A percentile compares a stretch with the other conserved stretches of the same genome.
phyloP scores from a whole-genome alignment of 140 eudicot species.

The Erigeron philadelphicus region DNA sequence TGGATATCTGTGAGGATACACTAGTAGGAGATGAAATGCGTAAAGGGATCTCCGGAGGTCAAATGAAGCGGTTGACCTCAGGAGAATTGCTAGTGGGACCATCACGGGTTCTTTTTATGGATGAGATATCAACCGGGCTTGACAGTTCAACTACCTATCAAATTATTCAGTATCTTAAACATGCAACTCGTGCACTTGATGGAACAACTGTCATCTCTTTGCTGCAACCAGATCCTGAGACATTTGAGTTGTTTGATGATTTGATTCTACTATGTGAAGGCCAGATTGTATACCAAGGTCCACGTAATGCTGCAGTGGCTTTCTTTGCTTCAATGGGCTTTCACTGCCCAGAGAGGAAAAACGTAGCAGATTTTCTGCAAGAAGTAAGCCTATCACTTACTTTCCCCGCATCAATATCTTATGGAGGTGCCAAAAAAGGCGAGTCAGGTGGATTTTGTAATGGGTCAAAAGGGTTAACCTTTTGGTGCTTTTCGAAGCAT shows the following conservation, averaged over 20 bases:
- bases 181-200: conserved; percentile 62
- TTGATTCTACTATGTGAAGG: conserved; percentile 71
- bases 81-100: conserved; percentile 71
- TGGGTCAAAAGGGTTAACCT: not conserved
- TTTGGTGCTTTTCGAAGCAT: not conserved
- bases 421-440: conserved; percentile 4
- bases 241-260: conserved; percentile 80
- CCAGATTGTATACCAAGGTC: conserved; percentile 84
- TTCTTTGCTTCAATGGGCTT: conserved; percentile 79
- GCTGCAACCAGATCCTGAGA: conserved; percentile 84
- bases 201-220: conserved; percentile 71
- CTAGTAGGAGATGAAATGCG: conserved; percentile 86
- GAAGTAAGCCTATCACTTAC: conserved; percentile 45
- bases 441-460: not conserved
- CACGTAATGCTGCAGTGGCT: conserved; percentile 57
- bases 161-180: conserved; percentile 61
- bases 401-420: conserved; percentile 8
- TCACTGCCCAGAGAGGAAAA: conserved; percentile 71
- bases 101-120: conserved; percentile 60
- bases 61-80: conserved; percentile 69
- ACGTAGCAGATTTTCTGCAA: conserved; percentile 87
- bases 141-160: conserved; percentile 79
- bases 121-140: conserved; percentile 74
- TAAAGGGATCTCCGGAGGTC: conserved; percentile 91
- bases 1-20: conserved; percentile 80